Percentiles rank a stretch among this genome's conserved stretches.
Conservation (phyloP, 768 basidiomycete species). For the Gloeophyllum trabeum region DNA sequence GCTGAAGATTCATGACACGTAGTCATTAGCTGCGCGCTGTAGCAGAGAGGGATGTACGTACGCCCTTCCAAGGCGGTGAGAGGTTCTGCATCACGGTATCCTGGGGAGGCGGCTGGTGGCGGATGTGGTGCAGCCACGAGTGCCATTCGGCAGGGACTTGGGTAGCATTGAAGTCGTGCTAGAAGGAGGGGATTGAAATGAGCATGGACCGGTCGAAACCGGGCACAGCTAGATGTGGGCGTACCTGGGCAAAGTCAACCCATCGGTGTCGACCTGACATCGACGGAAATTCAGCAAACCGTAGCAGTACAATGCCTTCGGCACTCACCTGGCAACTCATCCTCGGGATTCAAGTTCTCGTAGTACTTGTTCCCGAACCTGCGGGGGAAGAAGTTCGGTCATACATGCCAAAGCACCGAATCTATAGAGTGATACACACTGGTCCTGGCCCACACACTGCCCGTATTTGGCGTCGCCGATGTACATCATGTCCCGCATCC, state of each 20-base stretch:
- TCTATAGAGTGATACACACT: slow-evolving; percentile 38
- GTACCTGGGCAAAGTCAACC: slow-evolving; percentile 87
- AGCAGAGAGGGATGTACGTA: slow-evolving; percentile 27
- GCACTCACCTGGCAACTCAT: slow-evolving; percentile 75
- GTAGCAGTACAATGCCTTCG: not conserved
- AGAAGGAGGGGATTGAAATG: slow-evolving; percentile 3
- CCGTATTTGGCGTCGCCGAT: slow-evolving; percentile 93
- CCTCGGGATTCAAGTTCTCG: slow-evolving; percentile 79
- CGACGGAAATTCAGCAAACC: not conserved
- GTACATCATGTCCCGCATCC: slow-evolving; percentile 88
- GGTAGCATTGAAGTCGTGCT: slow-evolving; percentile 84
- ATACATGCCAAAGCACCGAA: not conserved
- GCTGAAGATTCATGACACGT: slow-evolving; percentile 29
- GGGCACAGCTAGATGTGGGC: slow-evolving; percentile 6
- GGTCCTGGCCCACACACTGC: slow-evolving; percentile 62
- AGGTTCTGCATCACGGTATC: slow-evolving; percentile 61
- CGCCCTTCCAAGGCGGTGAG: slow-evolving; percentile 76
- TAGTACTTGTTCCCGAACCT: slow-evolving; percentile 94
- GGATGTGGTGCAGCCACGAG: slow-evolving; percentile 88
- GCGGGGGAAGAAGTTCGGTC: no score
- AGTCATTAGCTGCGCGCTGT: not conserved
- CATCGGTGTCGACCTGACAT: slow-evolving; percentile 83
- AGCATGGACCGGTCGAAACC: no score
- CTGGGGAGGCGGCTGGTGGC: slow-evolving; percentile 66
- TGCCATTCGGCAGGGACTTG: slow-evolving; percentile 98